Evolutionary conservation across 495 filamentous ascomycete genomes (phyloP).

Genomic region (Peziza echinospora): DNA sequence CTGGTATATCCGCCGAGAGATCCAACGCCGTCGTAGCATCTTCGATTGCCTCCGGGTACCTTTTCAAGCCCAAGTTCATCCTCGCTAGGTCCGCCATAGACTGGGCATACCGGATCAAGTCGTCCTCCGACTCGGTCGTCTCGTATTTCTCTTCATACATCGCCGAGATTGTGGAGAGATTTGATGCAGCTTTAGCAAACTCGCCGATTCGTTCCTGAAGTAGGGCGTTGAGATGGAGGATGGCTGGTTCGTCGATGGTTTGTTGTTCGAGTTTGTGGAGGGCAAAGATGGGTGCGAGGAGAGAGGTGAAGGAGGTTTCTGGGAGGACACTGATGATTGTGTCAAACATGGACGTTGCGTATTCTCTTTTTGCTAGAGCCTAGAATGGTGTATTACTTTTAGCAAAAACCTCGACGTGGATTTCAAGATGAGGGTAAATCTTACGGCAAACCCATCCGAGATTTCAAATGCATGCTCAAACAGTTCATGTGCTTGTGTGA

Average conservation of each 20-base stretch:
- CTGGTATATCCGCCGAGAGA: constrained; percentile 40
- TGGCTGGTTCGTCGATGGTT: constrained; percentile 40
- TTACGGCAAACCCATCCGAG: constrained; percentile 43
- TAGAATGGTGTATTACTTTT: no score
- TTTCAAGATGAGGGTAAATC: not conserved
- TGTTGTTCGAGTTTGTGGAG: constrained; percentile 58
- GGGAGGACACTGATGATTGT: constrained; percentile 33
- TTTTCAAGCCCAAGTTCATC: constrained; percentile 42
- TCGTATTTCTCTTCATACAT: constrained; percentile 65
- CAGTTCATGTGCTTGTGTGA: constrained; percentile 51
- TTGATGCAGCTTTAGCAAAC: constrained; percentile 37
- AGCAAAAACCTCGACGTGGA: no score
- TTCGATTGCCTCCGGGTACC: constrained; percentile 44
- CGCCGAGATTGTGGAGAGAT: constrained; percentile 41
- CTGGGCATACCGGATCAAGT: constrained; percentile 54
- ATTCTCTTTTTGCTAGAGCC: constrained; percentile 46
- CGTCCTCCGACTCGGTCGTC: constrained; percentile 45
- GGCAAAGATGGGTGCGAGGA: constrained; percentile 66
- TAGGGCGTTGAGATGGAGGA: constrained; percentile 56
- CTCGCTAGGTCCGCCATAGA: constrained; percentile 78
- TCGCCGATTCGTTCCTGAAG: constrained; percentile 61
- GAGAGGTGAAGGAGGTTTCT: constrained; percentile 20
- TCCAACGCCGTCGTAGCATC: constrained; percentile 50
- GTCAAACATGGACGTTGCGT: constrained; percentile 54
- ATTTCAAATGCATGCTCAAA: constrained; percentile 97